Evolutionary conservation across 768 basidiomycete species (phyloP).

Genomic region (Phanerochaete carnosa): DNA sequence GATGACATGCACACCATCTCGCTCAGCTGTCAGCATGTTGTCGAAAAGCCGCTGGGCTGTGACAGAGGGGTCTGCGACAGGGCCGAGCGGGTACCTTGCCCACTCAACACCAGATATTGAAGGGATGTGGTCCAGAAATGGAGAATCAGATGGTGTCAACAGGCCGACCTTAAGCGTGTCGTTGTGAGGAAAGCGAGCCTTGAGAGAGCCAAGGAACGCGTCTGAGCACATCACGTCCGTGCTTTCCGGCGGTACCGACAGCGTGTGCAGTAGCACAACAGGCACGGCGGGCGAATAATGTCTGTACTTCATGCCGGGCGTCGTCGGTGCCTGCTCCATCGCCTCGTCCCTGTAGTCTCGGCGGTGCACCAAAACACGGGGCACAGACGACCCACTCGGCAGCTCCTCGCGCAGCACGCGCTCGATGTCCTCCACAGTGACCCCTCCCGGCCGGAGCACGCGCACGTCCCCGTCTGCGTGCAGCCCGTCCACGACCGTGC

Average conservation of each 20-base stretch:
- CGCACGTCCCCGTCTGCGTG: conserved; percentile 72
- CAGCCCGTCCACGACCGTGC: conserved; percentile 91
- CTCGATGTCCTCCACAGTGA: conserved; percentile 87
- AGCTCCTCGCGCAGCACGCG: conserved; percentile 45
- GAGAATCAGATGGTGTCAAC: conserved; percentile 60
- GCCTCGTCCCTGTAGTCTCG: conserved; percentile 70
- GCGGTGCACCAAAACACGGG: conserved; percentile 71
- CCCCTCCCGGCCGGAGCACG: conserved; percentile 86
- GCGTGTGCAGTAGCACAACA: conserved; percentile 67
- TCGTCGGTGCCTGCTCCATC: conserved; percentile 82
- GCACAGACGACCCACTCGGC: conserved; percentile 27
- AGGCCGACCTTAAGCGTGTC: conserved; percentile 57
- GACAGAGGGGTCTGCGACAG: conserved; percentile 52
- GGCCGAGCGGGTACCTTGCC: conserved; percentile 47
- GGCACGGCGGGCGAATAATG: conserved; percentile 94
- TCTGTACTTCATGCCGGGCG: conserved; percentile 98
- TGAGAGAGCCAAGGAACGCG: conserved; percentile 44
- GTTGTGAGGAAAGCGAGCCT: conserved; percentile 15
- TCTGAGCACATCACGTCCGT: conserved; percentile 26
- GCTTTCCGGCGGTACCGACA: conserved; percentile 38
- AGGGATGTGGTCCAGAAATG: conserved; percentile 28
- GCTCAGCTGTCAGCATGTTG: conserved; percentile 79
- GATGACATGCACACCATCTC: conserved; percentile 73
- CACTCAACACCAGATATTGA: conserved; percentile 42
- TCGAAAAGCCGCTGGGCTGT: conserved; percentile 85